Percentiles rank a stretch among this genome's conserved stretches.
Evolutionary conservation across 2,329 filamentous ascomycete genomes (phyloP).

Genomic region (Aspergillus vadensis): DNA sequence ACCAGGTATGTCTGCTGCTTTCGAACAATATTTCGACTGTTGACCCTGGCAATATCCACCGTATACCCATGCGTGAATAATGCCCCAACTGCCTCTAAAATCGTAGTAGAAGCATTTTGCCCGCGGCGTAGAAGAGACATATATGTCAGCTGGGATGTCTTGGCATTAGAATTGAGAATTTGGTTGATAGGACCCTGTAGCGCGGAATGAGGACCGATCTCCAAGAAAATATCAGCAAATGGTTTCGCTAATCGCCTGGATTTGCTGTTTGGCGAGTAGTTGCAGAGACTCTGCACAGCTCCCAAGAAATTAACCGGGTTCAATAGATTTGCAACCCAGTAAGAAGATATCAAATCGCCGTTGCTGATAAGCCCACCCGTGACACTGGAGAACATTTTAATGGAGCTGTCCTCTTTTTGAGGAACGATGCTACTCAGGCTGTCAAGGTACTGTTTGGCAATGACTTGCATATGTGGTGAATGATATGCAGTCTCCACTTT

Average conservation of each 20-base stretch:
- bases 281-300: neutral
- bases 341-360: neutral
- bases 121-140: neutral
- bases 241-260: neutral
- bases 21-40: neutral
- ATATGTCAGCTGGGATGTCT: slow-evolving; percentile 7
- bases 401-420: neutral
- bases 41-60: neutral
- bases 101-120: neutral
- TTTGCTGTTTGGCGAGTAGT: neutral
- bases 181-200: slow-evolving; percentile 34
- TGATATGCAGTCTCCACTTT: slow-evolving; percentile 27
- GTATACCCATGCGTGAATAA: neutral
- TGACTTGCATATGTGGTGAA: slow-evolving; percentile 9
- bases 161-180: slow-evolving; percentile 17
- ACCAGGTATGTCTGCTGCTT: neutral
- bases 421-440: slow-evolving; percentile 11
- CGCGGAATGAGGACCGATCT: slow-evolving; percentile 36
- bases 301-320: neutral
- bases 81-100: neutral
- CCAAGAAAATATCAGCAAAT: slow-evolving; percentile 25
- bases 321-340: neutral
- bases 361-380: neutral
- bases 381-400: neutral
- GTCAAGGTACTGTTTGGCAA: slow-evolving; percentile 29